These are phyloP conservation scores for Sugiyamaella sp. DNA, from an alignment of 1,139 yeast species.

Conservation along the genomic window DNA sequence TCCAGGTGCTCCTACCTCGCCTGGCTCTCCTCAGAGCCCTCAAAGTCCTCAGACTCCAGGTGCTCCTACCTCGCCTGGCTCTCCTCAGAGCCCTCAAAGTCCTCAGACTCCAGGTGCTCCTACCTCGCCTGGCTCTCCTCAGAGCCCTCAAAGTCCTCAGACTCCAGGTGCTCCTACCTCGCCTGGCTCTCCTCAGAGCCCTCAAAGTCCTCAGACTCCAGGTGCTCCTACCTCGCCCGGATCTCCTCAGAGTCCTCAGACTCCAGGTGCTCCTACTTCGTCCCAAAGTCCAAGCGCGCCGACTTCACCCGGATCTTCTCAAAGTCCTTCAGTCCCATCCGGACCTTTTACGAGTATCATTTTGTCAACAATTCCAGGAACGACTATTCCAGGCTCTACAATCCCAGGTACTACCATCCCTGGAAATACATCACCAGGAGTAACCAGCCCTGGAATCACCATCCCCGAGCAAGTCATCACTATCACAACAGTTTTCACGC, in stretches of 20 bases:
- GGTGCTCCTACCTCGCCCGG: background rate
- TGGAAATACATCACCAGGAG: conserved; percentile 21
- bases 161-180: conserved; percentile 3
- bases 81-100: conserved; percentile 17
- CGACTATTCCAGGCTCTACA: conserved; percentile 30
- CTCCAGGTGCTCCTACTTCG: conserved; percentile 6
- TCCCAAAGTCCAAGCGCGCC: conserved; percentile 23
- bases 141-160: background rate
- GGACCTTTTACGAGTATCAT: conserved; percentile 21
- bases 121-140: conserved; percentile 5
- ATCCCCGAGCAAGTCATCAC: conserved; percentile 18
- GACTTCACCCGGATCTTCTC: conserved; percentile 2
- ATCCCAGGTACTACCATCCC: conserved; percentile 29
- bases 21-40: conserved; percentile 15
- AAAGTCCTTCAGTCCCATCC: conserved; percentile 5
- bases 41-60: conserved; percentile 26
- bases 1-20: background rate
- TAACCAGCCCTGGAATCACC: conserved; percentile 22
- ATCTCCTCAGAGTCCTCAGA: background rate
- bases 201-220: background rate
- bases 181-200: background rate
- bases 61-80: conserved; percentile 2
- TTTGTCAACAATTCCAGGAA: conserved; percentile 27
- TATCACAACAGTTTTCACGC: conserved; percentile 16
- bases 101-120: conserved; percentile 14